Evolutionary conservation across 2,329 filamentous ascomycete genomes (phyloP).

Genomic region (Pseudopyricularia cyperi): DNA sequence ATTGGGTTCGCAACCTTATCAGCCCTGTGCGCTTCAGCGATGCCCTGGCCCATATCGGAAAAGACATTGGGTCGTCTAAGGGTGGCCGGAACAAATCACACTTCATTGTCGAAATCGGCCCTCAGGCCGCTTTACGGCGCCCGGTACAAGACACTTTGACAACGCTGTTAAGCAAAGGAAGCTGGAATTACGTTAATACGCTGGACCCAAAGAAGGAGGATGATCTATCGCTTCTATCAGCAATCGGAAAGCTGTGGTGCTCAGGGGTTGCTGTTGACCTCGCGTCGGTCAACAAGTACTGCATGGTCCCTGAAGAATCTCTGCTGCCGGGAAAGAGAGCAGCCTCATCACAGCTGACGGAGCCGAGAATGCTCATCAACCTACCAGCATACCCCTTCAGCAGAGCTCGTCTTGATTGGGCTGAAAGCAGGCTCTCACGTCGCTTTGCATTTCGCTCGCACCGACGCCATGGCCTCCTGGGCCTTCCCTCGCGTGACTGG

Average conservation of each 20-base stretch:
- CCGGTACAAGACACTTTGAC: too few relatives aligned
- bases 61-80: background rate
- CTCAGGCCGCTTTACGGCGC: conserved; percentile 34
- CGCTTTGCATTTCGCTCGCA: background rate
- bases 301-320: too few relatives aligned
- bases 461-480: background rate
- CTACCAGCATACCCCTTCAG: conserved; percentile 32
- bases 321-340: too few relatives aligned
- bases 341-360: too few relatives aligned
- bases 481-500: background rate
- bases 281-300: conserved; percentile 32
- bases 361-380: too few relatives aligned
- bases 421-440: background rate
- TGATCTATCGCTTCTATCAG: conserved; percentile 25
- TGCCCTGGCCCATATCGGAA: conserved; percentile 21
- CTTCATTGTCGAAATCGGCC: conserved; percentile 36
- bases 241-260: conserved; percentile 29
- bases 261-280: conserved; percentile 31
- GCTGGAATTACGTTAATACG: too few relatives aligned
- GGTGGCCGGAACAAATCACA: conserved; percentile 20
- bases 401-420: conserved; percentile 17
- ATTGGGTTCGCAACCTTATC: conserved; percentile 23
- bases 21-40: conserved; percentile 24
- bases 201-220: conserved; percentile 40
- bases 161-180: too few relatives aligned